Evolutionary conservation across 2,329 filamentous ascomycete genomes (phyloP), one percentile per base, ranked within the genome.

Genomic region (Neurospora sp.): DNA sequence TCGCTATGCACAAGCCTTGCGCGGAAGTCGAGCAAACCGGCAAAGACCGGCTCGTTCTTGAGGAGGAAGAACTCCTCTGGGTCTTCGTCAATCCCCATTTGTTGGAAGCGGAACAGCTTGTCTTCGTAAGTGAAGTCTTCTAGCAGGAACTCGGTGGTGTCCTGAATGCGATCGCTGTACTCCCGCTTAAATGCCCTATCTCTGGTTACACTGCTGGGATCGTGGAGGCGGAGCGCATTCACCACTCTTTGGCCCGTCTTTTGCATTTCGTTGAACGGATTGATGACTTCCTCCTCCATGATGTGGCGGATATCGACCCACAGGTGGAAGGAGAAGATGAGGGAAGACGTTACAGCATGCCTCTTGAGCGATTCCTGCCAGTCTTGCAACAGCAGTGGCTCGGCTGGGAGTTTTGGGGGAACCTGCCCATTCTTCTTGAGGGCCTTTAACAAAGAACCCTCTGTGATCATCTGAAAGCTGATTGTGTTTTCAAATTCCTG

Each of bases 271-370:
- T 73, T 67, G 38, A 76, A 77, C 0, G 73, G 67, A 38, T 66
- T 58, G 43, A 42, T 39, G 23, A 67, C 70, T 13, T 73, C 69
- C 1, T 67, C 68, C n/a, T 78, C 78, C 28, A 79, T 69, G 39
- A 77, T 77, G 43, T 75, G 74, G 1, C 77, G 78, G 38, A 79
- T 77, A 38, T 79, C 77, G 38, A 77, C 72, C 66, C 77, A 76
- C 3, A 79, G 73, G 33, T 78, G 76, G 15, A 77, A 69, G 6
- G 74, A 75, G 28, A 80, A 77, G 19, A 79, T 72, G 1, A 78
- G 71, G 19, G 75, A 73, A 1, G 76, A 75, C 9, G 73, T 70
- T 19, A 76, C 75, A 0, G 67, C 15, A 33, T 73, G 72, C 10
- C 52, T 70, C 15, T 69, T 70, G 17, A 78, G 70, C 9, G 75